Evolutionary conservation across 2,329 filamentous ascomycete genomes (phyloP).

Genomic region (Penicillium fuscoglaucum): DNA sequence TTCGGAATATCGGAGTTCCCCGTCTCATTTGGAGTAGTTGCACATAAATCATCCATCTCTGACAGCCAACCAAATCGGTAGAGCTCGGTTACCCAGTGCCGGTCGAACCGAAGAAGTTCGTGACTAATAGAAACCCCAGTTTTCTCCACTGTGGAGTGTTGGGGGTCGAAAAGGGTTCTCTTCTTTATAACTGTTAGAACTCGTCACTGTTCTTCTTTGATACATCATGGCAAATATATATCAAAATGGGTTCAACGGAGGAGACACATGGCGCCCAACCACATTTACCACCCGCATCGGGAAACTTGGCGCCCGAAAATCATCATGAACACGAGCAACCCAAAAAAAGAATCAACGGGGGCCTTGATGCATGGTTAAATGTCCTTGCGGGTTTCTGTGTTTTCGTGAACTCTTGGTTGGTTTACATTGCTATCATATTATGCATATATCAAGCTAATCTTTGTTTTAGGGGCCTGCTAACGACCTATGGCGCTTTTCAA

Average conservation of each 20-base stretch:
- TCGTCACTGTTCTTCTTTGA: background rate
- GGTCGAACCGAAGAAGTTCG: constrained; percentile 14
- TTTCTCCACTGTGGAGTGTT: constrained; percentile 18
- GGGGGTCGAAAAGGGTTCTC: constrained; percentile 8
- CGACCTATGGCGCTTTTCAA: constrained; percentile 52
- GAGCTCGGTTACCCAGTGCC: constrained; percentile 27
- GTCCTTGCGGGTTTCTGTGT: constrained; percentile 35
- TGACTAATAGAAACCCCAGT: constrained; percentile 28
- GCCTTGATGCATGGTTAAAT: constrained; percentile 32
- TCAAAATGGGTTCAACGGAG: constrained; percentile 7
- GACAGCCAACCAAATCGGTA: constrained; percentile 13
- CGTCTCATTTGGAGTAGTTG: background rate
- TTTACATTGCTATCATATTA: background rate
- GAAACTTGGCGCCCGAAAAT: background rate
- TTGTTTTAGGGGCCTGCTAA: constrained; percentile 41
- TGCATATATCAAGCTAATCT: constrained; percentile 4
- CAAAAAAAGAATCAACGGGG: constrained; percentile 25
- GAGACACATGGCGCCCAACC: constrained; percentile 6
- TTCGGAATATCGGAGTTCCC: background rate
- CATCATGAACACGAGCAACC: constrained; percentile 2
- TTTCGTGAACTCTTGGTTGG: constrained; percentile 38
- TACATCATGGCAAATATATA: background rate
- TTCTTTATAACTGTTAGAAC: constrained; percentile 4
- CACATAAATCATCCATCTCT: background rate
- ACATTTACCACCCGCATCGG: background rate